Evolutionary conservation across 1,139 yeast species (phyloP), one percentile per base, ranked within the genome.

Genomic region (Candida neerlandica): DNA sequence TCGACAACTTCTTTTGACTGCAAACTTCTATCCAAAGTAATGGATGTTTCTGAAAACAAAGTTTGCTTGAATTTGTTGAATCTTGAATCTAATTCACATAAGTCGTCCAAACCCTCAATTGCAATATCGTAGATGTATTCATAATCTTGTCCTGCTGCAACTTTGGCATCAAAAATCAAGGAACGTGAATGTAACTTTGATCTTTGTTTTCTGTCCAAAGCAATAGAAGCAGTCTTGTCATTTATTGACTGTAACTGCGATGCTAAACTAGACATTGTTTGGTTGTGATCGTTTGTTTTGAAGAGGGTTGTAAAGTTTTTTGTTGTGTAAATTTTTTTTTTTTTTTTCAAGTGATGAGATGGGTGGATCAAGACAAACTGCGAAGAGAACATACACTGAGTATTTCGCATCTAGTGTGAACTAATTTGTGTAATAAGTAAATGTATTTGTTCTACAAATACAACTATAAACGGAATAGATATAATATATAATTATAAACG

Each of bases 61-160:
- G 96, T 81, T 51, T 75, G 76, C 57, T 78, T 80, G 65, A 94
- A 94, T 55, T 80, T 80, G 7, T 73, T 64, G 64, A 94, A 92
- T 51, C 94, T 78, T n/a, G 81, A 76, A 60, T 94, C 97, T 19
- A 92, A 68, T 15, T 78, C 71, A 46, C 80, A 80, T 47, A 94
- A 75, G 58, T 89, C 95, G 37, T 82, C 83, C 46, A 91, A 77
- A 0, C 96, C 97, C 53, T 87, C 95, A 7, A 80, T 60, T 2
- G 95, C 88, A 50, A 83, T 80, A 49, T 85, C 81, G 63, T 80
- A 89, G 54, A 94, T 84, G 48, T 86, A 77, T 61, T 91, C 97
- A 63, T 82, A 91, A 66, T 95, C 99, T 71, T 95, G 99, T 35
- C 92, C 81, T 10, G 96, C 89, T 23, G 99, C 99, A 51, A 83